phyloP scores from a whole-genome alignment of 2,329 filamentous ascomycete genomes.

The Gyromitra esculenta region DNA sequence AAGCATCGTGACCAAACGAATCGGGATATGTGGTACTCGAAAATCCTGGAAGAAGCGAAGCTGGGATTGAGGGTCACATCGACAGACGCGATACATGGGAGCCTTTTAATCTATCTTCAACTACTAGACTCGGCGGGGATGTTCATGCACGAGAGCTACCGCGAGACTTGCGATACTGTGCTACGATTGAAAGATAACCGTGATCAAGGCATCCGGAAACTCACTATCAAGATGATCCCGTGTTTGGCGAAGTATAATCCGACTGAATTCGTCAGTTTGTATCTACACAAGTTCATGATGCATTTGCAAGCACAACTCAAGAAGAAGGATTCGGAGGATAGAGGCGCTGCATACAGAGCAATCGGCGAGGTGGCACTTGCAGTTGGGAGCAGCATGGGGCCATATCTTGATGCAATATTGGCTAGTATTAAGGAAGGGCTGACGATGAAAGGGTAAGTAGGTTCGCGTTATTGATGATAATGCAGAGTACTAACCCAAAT shows the following conservation, averaged over 20 bases:
- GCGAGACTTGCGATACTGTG: slow-evolving; percentile 90
- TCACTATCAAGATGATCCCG: slow-evolving; percentile 89
- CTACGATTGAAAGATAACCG: slow-evolving; percentile 92
- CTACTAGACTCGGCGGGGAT: slow-evolving; percentile 93
- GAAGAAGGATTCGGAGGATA: slow-evolving; percentile 74
- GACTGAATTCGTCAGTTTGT: slow-evolving; percentile 83
- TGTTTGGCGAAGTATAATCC: slow-evolving; percentile 93
- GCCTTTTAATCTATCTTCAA: slow-evolving; percentile 89
- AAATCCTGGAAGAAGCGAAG: slow-evolving; percentile 87
- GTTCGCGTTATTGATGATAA: neutral
- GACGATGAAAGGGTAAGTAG: slow-evolving; percentile 56
- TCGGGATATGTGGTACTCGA: slow-evolving; percentile 86
- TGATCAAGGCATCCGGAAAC: slow-evolving; percentile 85
- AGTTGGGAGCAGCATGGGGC: slow-evolving; percentile 92
- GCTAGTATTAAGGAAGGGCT: slow-evolving; percentile 88
- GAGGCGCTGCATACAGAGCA: slow-evolving; percentile 92
- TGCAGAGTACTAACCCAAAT: slow-evolving; percentile 18
- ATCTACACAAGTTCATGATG: slow-evolving; percentile 96
- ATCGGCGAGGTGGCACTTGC: slow-evolving; percentile 97
- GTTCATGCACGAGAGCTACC: slow-evolving; percentile 98
- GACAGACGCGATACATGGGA: slow-evolving; percentile 91
- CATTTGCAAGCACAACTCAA: slow-evolving; percentile 93
- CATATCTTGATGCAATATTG: slow-evolving; percentile 92
- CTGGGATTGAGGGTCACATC: slow-evolving; percentile 81
- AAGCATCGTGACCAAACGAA: slow-evolving; percentile 88